A percentile compares a stretch with the other conserved stretches of the same genome.
These are phyloP conservation scores for Pseudogymnoascus sp. DNA, from an alignment of 2,329 filamentous ascomycete species.

Conservation along the genomic window DNA sequence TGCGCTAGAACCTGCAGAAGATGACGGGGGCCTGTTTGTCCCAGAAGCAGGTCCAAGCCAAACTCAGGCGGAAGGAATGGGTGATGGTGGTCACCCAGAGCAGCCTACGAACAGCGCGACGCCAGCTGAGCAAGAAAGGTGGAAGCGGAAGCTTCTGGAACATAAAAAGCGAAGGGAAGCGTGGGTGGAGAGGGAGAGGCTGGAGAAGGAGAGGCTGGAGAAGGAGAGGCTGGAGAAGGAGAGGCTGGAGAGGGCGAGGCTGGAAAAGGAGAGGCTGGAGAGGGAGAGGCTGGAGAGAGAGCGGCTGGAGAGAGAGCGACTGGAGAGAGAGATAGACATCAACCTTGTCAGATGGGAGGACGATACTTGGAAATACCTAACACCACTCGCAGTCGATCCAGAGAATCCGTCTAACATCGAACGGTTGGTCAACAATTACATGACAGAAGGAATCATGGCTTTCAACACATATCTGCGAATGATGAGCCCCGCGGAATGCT, in stretches of 20 bases:
- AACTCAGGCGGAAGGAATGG: not conserved
- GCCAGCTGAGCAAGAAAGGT: not conserved
- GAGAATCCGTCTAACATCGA: not conserved
- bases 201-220: conserved; percentile 33
- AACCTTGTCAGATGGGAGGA: not conserved
- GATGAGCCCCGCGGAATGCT: not conserved
- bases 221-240: conserved; percentile 31
- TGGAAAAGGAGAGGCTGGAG: conserved; percentile 33
- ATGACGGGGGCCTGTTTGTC: not conserved
- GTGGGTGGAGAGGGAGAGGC: not conserved
- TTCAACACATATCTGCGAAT: not conserved
- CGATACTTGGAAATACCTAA: not conserved
- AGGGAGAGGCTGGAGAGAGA: conserved; percentile 31
- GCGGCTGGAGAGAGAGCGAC: conserved; percentile 10
- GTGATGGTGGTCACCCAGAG: not conserved
- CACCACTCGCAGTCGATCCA: not conserved
- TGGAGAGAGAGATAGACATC: conserved; percentile 9
- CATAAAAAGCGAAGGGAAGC: not conserved
- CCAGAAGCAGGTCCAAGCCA: not conserved
- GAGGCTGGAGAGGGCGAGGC: not conserved
- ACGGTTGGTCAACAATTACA: not conserved
- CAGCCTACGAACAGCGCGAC: not conserved
- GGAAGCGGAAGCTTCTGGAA: not conserved
- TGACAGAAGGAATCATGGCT: not conserved
- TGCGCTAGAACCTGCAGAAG: not conserved